Percentiles rank a stretch among this genome's conserved stretches.
phyloP scores from a whole-genome alignment of 441 rosid species.

The Arabidopsis hybrid region DNA sequence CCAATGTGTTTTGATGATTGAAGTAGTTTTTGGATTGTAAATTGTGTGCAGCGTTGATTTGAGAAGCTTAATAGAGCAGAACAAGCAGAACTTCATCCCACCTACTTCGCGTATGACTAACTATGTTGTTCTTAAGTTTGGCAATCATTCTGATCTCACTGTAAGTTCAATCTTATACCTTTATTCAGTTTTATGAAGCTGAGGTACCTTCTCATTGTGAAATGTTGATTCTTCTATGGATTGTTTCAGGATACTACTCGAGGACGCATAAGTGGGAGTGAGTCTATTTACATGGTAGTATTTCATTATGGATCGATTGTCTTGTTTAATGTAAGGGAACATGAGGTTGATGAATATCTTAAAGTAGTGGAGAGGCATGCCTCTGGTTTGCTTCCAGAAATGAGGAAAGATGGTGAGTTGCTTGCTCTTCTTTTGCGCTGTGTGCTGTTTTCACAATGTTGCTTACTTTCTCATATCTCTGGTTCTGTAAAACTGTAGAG shows the following conservation, averaged over 20 bases:
- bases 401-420: conserved; percentile 92
- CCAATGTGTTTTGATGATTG: background rate
- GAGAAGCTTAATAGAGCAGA: conserved; percentile 83
- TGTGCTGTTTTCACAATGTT: background rate
- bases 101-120: conserved; percentile 94
- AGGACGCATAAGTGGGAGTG: conserved; percentile 70
- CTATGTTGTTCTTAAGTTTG: conserved; percentile 84
- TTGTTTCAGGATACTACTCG: conserved; percentile 63
- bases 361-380: conserved; percentile 87
- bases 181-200: background rate
- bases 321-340: conserved; percentile 79
- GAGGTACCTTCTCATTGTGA: conserved; percentile 6
- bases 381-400: conserved; percentile 88
- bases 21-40: conserved; percentile 11
- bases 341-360: conserved; percentile 83
- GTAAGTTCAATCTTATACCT: conserved; percentile 53
- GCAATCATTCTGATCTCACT: conserved; percentile 56
- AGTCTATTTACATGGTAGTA: conserved; percentile 86
- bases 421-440: conserved; percentile 15
- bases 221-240: conserved; percentile 2
- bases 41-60: conserved; percentile 79
- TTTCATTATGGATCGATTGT: conserved; percentile 94
- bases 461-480: conserved; percentile 12
- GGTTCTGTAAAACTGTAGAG: conserved; percentile 55
- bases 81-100: conserved; percentile 82